phyloP scores from a whole-genome alignment of 192 early-diverging fungal species.

The Entomortierella beljakovae region DNA sequence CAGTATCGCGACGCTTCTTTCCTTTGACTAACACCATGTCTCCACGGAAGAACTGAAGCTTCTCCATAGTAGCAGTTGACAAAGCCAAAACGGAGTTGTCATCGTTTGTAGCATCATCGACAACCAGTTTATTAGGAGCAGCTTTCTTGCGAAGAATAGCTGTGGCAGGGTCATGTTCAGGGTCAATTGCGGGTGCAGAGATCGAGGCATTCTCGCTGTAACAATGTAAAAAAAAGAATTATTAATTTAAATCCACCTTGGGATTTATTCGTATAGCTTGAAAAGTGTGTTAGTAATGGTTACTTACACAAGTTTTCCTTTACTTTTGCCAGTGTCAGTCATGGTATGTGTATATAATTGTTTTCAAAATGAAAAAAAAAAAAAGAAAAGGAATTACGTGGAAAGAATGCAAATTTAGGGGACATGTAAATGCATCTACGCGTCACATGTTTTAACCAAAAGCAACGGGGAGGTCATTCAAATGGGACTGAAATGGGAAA shows the following conservation, averaged over 20 bases:
- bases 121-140: conserved; percentile 98
- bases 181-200: conserved; percentile 59
- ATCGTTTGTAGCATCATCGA: conserved; percentile 96
- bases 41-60: conserved; percentile 92
- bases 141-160: conserved; percentile 97
- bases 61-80: conserved; percentile 93
- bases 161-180: conserved; percentile 87
- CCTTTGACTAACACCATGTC: conserved; percentile 97
- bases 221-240: not conserved
- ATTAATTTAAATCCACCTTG: not conserved
- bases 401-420: no score
- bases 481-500: no score
- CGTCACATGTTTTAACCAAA: no score
- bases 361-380: not conserved
- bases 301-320: conserved; percentile 50
- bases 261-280: not conserved
- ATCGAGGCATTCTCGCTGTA: conserved; percentile 67
- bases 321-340: conserved; percentile 42
- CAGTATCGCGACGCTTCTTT: conserved; percentile 98
- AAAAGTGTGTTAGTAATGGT: not conserved
- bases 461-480: no score
- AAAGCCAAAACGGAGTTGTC: conserved; percentile 97
- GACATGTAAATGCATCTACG: no score
- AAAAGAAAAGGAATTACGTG: not conserved
- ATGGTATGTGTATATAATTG: conserved; percentile 15